phyloP scores from a whole-genome alignment of 306 rosid genomes.

The Medicago truncatula region MtrunA17r5.0-ANR NC_053044.1:45775001-45775500 shows the following conservation, averaged over 20 bases:
- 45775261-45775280: slow-evolving; percentile 54
- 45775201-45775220: slow-evolving; percentile 80
- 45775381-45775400: slow-evolving; percentile 85
- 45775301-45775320: slow-evolving; percentile 21
- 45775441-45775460: slow-evolving; percentile 92
- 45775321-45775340: slow-evolving; percentile 29
- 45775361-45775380: slow-evolving; percentile 36
- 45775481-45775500: slow-evolving; percentile 53
- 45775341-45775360: slow-evolving; percentile 19
- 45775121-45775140: slow-evolving; percentile 76
- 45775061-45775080: slow-evolving; percentile 75
- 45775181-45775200: slow-evolving; percentile 69
- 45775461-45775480: slow-evolving; percentile 93
- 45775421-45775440: slow-evolving; percentile 98
- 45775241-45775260: slow-evolving; percentile 95
- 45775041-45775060: slow-evolving; percentile 81
- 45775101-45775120: slow-evolving; percentile 74
- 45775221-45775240: slow-evolving; percentile 88
- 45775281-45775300: slow-evolving; percentile 30
- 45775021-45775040: slow-evolving; percentile 95
- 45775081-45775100: slow-evolving; percentile 80
- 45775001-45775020: slow-evolving; percentile 44
- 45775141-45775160: slow-evolving; percentile 69
- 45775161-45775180: slow-evolving; percentile 75
- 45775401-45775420: slow-evolving; percentile 79